Evolutionary conservation across 2,329 filamentous ascomycete genomes (phyloP).

Genomic region (Rhynchosporium secalis): DNA sequence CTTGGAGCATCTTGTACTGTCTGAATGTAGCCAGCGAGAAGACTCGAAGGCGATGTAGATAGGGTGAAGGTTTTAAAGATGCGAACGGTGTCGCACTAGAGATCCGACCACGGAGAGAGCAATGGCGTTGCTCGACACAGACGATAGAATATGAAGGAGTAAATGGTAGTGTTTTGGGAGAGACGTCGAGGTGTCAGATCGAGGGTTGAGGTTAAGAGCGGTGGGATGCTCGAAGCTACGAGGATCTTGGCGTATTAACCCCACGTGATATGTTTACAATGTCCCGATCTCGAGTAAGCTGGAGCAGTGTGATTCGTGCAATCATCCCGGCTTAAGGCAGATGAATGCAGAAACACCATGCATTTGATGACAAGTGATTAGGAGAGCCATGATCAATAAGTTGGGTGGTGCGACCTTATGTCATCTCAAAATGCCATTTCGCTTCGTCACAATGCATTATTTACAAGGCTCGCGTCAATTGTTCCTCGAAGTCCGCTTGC

Average conservation of each 20-base stretch:
- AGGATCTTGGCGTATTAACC: background rate
- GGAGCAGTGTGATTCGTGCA: too few species aligned
- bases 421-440: background rate
- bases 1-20: slow-evolving; percentile 55
- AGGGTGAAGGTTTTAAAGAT: slow-evolving; percentile 10
- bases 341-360: too few species aligned
- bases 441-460: background rate
- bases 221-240: background rate
- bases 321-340: too few species aligned
- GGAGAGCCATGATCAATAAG: background rate
- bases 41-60: slow-evolving; percentile 27
- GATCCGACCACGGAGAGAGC: slow-evolving; percentile 3
- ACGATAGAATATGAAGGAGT: slow-evolving; percentile 10
- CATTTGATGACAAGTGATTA: background rate
- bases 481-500: background rate
- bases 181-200: slow-evolving; percentile 1
- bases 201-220: background rate
- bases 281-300: too few species aligned
- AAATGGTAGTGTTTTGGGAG: slow-evolving; percentile 6
- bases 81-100: slow-evolving; percentile 10
- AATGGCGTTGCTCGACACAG: slow-evolving; percentile 1
- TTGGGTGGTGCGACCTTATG: background rate
- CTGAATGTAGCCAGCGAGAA: slow-evolving; percentile 25
- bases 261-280: background rate
- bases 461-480: background rate